Percentiles rank a stretch among this genome's conserved stretches.
phyloP scores from a whole-genome alignment of 176 grass and related monocot species.

The Eragrostis curvula region DNA sequence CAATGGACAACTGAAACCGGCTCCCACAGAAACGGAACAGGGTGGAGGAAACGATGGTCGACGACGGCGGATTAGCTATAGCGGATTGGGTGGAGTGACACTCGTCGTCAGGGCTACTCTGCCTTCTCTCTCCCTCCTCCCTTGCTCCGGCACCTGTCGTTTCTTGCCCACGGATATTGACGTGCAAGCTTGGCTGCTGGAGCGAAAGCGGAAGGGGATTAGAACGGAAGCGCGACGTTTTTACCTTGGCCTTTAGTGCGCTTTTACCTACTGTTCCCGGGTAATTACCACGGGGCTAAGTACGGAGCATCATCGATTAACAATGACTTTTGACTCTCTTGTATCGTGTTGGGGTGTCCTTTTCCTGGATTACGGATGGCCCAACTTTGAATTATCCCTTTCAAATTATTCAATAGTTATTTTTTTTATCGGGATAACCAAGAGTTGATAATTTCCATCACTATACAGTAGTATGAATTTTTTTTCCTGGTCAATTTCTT shows the following conservation, averaged over 20 bases:
- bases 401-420: neutral
- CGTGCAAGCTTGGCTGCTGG: slow-evolving; percentile 19
- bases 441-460: no score
- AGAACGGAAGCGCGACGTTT: neutral
- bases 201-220: neutral
- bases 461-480: no score
- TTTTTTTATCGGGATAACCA: neutral
- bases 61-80: neutral
- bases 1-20: neutral
- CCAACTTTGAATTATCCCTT: neutral
- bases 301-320: no score
- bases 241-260: neutral
- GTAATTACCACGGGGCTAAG: no score
- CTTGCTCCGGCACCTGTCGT: neutral
- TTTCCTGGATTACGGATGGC: neutral
- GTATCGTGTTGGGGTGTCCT: no score
- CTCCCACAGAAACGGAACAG: slow-evolving; percentile 25
- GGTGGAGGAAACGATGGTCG: slow-evolving; percentile 25
- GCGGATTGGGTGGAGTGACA: slow-evolving; percentile 25
- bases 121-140: neutral
- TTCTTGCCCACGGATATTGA: slow-evolving; percentile 15
- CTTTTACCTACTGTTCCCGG: neutral
- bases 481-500: no score
- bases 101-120: neutral
- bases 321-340: no score